These are phyloP conservation scores for Pseudogymnoascus sp. DNA, from an alignment of 2,329 filamentous ascomycete species.

Conservation along the genomic window DNA sequence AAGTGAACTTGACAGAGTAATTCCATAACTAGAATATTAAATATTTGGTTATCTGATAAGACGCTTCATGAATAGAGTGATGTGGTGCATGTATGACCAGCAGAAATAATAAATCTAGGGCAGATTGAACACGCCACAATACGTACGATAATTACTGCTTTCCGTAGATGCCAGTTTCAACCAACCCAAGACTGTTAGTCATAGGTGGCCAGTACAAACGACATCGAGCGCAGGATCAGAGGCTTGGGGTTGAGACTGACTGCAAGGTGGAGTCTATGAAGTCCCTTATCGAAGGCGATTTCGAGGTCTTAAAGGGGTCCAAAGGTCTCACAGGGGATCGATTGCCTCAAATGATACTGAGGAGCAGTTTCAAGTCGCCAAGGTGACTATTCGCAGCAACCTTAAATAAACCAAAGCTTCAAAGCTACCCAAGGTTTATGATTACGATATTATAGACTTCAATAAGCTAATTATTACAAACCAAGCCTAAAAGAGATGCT, in stretches of 20 bases:
- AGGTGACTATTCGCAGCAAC: neutral
- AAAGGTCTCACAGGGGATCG: neutral
- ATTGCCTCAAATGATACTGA: neutral
- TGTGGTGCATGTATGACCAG: neutral
- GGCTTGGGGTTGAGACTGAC: neutral
- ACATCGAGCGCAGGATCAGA: neutral
- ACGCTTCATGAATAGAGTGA: neutral
- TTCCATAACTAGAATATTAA: conserved; percentile 1
- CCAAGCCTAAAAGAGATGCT: neutral
- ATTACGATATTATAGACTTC: neutral
- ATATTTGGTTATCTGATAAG: neutral
- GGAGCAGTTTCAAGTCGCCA: neutral
- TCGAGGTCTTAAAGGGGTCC: neutral
- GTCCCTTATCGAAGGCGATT: neutral
- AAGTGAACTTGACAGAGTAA: conserved; percentile 6
- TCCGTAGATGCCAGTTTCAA: neutral
- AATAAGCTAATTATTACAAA: neutral
- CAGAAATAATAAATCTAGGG: neutral
- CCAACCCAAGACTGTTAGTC: neutral
- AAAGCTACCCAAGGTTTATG: neutral
- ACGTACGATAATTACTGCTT: neutral
- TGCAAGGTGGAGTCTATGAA: neutral
- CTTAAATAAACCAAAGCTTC: neutral
- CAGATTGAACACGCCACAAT: neutral
- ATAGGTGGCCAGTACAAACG: neutral